Percentiles rank a stretch among this genome's conserved stretches.
These are phyloP conservation scores for Ogataea nitratoaversa DNA, from an alignment of 805 yeast species.

Conservation along the genomic window DNA sequence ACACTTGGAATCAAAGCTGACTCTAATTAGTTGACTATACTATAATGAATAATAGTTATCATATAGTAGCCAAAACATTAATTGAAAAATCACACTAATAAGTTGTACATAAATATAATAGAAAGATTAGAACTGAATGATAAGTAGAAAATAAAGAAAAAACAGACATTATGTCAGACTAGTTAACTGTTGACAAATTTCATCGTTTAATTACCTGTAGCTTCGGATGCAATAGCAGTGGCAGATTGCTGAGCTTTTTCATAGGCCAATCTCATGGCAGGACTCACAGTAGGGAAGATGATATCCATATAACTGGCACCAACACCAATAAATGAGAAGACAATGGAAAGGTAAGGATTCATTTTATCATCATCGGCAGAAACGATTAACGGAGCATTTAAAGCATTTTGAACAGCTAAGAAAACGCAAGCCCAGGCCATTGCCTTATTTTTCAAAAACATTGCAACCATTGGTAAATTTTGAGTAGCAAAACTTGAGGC, in stretches of 20 bases:
- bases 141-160: no score
- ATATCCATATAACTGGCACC: conserved; percentile 49
- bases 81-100: no score
- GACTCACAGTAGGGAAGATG: conserved; percentile 41
- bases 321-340: conserved; percentile 45
- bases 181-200: not conserved
- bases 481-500: conserved; percentile 47
- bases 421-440: conserved; percentile 53
- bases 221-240: conserved; percentile 7
- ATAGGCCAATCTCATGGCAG: conserved; percentile 25
- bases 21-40: no score
- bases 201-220: not conserved
- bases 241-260: conserved; percentile 11
- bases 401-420: conserved; percentile 46
- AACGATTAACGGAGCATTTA: conserved; percentile 34
- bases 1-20: no score
- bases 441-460: conserved; percentile 55
- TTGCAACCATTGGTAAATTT: conserved; percentile 59
- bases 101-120: no score
- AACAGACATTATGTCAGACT: no score
- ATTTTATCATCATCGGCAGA: conserved; percentile 31
- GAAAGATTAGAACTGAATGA: no score
- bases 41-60: no score
- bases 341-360: conserved; percentile 43
- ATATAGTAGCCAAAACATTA: no score